A percentile compares a stretch with the other conserved stretches of the same genome.
Evolutionary conservation across 768 basidiomycete species (phyloP).

Genomic region (Amanita pallidorosea): DNA sequence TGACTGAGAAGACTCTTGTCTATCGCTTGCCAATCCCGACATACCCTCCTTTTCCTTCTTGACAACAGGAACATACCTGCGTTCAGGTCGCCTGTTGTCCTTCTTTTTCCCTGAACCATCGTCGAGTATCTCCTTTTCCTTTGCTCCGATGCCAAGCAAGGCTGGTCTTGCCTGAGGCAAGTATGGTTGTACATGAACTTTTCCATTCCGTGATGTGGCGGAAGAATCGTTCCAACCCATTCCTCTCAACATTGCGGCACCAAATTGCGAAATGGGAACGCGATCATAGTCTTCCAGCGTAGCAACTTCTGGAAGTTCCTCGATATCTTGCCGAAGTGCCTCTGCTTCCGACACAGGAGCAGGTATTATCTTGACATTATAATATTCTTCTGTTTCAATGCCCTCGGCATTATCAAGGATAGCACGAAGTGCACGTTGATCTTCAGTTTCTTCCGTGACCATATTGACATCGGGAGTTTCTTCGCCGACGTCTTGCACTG

Average conservation of each 20-base stretch:
- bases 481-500: constrained; percentile 17
- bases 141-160: constrained; percentile 88
- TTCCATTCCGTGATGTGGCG: constrained; percentile 54
- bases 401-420: constrained; percentile 50
- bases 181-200: constrained; percentile 66
- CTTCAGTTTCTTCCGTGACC: constrained; percentile 49
- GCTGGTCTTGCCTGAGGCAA: constrained; percentile 77
- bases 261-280: constrained; percentile 88
- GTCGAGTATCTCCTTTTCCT: constrained; percentile 66
- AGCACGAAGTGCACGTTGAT: constrained; percentile 72
- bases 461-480: constrained; percentile 12
- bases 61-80: constrained; percentile 76
- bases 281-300: constrained; percentile 81
- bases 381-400: constrained; percentile 22
- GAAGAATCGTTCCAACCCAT: constrained; percentile 94
- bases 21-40: constrained; percentile 12
- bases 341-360: constrained; percentile 65
- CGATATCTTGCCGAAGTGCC: constrained; percentile 76
- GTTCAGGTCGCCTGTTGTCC: constrained; percentile 40
- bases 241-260: constrained; percentile 83
- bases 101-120: constrained; percentile 51
- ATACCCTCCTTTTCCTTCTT: constrained; percentile 47
- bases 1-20: constrained; percentile 26
- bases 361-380: constrained; percentile 55
- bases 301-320: constrained; percentile 64